Evolutionary conservation across 2,329 filamentous ascomycete genomes (phyloP), one percentile per base, ranked within the genome.

Genomic region (Uncinocarpus reesii): DNA sequence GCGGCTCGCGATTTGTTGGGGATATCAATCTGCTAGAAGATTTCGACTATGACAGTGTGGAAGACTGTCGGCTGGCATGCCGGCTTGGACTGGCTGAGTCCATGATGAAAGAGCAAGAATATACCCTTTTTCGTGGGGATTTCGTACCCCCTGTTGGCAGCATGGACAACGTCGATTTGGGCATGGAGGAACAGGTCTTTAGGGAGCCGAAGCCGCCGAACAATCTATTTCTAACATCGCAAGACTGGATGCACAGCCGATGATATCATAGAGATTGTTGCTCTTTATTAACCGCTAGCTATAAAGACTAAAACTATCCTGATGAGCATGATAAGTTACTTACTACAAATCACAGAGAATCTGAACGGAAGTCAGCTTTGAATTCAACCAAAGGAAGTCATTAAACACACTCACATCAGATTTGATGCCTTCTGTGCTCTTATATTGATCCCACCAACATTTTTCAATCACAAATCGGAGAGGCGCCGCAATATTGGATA

Each of bases 21-120:
- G 34, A 36, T 36, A 36, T 36, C 16, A 16, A 36, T 36, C 34
- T 36, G 34, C 34, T 16, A 16, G 16, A 4, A 18, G 34, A 20
- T 11, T 36, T n/a, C 15, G 11, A 36, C 34, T 36, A 36, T 36
- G 34, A 20, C n/a, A 7, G 34, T 36, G 34, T 11, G 34, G 34
- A 36, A 36, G 34, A 36, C 34, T 36, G 34, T 36, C 15, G 34
- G n/a, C 34, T 36, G 34, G 34, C 34, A 36, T 18, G n/a, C 4
- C 20, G 34, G 34, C 15, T 36, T 36, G n/a, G 15, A 16, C 34
- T 36, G 34, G 34, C 34, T 18, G 34, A 36, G 34, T 18, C 34
- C 7, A 36, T 36, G 34, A 36, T 36, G 34, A 36, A 36, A 36
- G 34, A 36, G 34, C 34, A 16, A 36, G 34, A 36, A 36, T n/a